Evolutionary conservation across 2,329 filamentous ascomycete genomes (phyloP), one percentile per base, ranked within the genome.

Genomic region (Fusarium lateritium): DNA sequence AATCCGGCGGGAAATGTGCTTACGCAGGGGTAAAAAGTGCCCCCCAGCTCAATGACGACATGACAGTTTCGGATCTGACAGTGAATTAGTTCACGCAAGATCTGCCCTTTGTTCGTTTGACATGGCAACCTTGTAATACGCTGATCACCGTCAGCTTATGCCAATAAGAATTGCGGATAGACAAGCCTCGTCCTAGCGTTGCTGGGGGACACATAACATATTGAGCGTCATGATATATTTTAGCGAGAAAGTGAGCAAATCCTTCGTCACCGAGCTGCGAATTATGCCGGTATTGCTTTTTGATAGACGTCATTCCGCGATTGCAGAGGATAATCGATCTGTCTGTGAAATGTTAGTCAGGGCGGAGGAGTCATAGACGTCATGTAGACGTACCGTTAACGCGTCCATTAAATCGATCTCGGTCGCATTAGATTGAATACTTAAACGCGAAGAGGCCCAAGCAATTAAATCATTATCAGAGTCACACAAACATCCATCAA

Each of bases 281-380:
- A 38, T 33, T 14, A 31, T 14, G 10, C 11, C 7, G 4, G 13
- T 19, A 42, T 42, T 65, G 7, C 45, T 49, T 63, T 42, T 52
- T 15, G 1, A 34, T 9, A n/a, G 4, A 68, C 53, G 64, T 68
- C 59, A 68, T 68, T 1, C 38, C 9, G 28, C 8, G 40, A 33
- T 28, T 39, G 34, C 28, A 19, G 5, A 31, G 5, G 13, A 9
- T 34, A 5, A 19, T 34, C 10, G 11, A 13, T 19, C 10, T 26
- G 31, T 11, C 38, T 34, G n/a, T 17, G 10, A 38, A 10, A 31
- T 9, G 11, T 42, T 54, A 34, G 21, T 15, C 28, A 53, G 26
- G 42, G 36, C 17, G n/a, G 2, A 13, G 52, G 26, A 53, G 60
- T 62, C 39, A 22, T 46, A 11, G 34, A 66, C 62, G 52, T 67